Evolutionary conservation across 2,329 filamentous ascomycete species (phyloP).

Genomic region (Fusarium scirpi): DNA sequence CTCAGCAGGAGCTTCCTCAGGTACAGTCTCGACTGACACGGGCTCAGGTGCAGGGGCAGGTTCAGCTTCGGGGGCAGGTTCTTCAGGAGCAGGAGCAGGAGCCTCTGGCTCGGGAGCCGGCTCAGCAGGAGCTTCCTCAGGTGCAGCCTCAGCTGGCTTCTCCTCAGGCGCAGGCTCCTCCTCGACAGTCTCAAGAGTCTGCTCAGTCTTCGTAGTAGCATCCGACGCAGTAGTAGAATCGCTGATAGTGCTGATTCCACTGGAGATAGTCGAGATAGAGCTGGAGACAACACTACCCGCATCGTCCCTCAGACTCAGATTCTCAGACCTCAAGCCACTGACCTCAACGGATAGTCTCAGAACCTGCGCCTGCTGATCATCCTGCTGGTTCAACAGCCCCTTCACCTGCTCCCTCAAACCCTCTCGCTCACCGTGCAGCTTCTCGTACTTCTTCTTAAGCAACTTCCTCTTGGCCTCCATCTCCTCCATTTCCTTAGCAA

Average conservation of each 20-base stretch:
- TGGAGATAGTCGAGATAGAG: constrained; percentile 34
- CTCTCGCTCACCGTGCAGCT: constrained; percentile 35
- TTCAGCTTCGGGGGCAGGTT: not conserved
- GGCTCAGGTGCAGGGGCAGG: not conserved
- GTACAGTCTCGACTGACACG: not conserved
- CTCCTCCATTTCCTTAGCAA: constrained; percentile 39
- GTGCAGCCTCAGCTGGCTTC: not conserved
- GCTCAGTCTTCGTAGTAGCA: constrained; percentile 42
- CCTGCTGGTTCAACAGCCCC: constrained; percentile 41
- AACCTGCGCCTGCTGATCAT: constrained; percentile 42
- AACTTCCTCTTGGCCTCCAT: constrained; percentile 43
- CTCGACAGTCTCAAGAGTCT: constrained; percentile 15
- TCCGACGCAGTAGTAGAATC: constrained; percentile 37
- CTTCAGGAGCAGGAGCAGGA: not conserved
- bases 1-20: not conserved
- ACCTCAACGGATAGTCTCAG: constrained; percentile 42
- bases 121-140: constrained; percentile 1
- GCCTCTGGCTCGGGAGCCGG: not conserved
- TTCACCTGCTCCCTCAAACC: constrained; percentile 35
- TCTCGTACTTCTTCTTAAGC: constrained; percentile 43
- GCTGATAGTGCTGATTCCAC: constrained; percentile 25
- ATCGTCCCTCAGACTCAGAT: constrained; percentile 38
- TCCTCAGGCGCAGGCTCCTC: constrained; percentile 20
- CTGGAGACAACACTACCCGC: constrained; percentile 40
- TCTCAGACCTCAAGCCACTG: constrained; percentile 40